Base-by-base conservation (phyloP, 768 basidiomycete species). In the Mycena vulgaris region DNA sequence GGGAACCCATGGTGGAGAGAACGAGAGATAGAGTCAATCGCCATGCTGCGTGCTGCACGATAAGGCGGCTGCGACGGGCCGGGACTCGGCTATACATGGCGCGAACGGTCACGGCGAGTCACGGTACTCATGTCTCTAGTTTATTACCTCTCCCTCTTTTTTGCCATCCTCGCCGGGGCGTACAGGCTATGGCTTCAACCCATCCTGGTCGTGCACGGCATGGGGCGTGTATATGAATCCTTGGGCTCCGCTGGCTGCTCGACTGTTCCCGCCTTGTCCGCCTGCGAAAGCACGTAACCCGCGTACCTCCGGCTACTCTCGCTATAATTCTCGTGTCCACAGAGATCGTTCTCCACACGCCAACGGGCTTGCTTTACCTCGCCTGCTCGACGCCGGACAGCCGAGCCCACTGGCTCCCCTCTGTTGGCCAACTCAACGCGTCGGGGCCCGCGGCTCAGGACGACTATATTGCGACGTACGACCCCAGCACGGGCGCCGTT, bases 391-490 rank as follows among this genome's bases (percentile, higher is more conserved):
- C 84, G 0, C 87, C 81, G 1, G 75, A 71, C 17, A 85, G 81
- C 39, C 86, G 90, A 27, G 69, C 78, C 0, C 80, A 82, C 40
- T 93, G 91, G 91, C 80, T 80, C 0, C 92, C 91, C 19, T 74
- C 85, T 2, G 52, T 84, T 3, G 62, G 53, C 4, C 79, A 77
- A 27, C 71, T 85, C 30, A 85, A 85, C 62, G 75, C 80, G 40
- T 80, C 77, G 16, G 86, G 84, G 30, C 79, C 80, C 21, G 75
- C n/a, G n/a, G n/a, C 80, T 35, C 74, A 80, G 33, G 71, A 75
- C 13, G 91, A 92, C 75, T 90, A 88, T 74, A 83, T 93, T 68
- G 90, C 90, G 14, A 86, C 83, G 2, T 92, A 90, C 77, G 83
- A 91, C 73, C 86, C 88, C 17, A 71, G 75, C 23, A 85, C 88